These are phyloP conservation scores for Cystofilobasidium macerans DNA, from an alignment of 768 basidiomycete species.

Conservation along the genomic window DNA sequence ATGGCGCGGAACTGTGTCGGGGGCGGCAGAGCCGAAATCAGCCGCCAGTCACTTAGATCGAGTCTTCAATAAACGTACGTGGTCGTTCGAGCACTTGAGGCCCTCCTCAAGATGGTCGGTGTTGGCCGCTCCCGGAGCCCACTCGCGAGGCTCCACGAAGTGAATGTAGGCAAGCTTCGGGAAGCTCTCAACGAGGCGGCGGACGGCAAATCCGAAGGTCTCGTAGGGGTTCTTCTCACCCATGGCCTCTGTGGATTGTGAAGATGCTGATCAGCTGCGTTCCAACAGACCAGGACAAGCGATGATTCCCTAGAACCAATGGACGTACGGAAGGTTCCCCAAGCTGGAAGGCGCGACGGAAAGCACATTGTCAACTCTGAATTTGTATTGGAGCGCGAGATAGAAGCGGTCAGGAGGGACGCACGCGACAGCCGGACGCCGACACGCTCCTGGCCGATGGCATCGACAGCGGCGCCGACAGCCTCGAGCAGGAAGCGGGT, in stretches of 20 bases:
- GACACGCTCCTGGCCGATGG: conserved; percentile 49
- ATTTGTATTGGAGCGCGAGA: neutral
- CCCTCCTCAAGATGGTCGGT: neutral
- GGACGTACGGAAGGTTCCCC: conserved; percentile 7
- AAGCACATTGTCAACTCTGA: neutral
- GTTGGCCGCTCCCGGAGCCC: conserved; percentile 10
- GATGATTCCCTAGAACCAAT: neutral
- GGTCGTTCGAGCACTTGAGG: conserved; percentile 11
- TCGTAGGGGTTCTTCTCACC: conserved; percentile 25
- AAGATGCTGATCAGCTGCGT: neutral
- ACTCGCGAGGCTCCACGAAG: conserved; percentile 27
- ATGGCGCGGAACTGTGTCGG: conserved; percentile 29
- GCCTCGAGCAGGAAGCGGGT: conserved; percentile 48
- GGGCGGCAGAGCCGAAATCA: too few species aligned
- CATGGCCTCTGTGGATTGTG: conserved; percentile 28
- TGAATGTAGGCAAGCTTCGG: conserved; percentile 48
- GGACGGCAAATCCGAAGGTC: conserved; percentile 43
- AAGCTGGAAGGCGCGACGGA: conserved; percentile 4
- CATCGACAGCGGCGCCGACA: conserved; percentile 46
- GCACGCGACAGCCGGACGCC: conserved; percentile 54
- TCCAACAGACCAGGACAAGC: neutral
- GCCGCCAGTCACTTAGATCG: too few species aligned
- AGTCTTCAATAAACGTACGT: neutral
- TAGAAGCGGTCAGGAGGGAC: conserved; percentile 47
- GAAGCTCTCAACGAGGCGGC: conserved; percentile 42